Evolutionary conservation across 2,329 filamentous ascomycete genomes (phyloP).

Genomic region (Sporothrix curviconia): DNA sequence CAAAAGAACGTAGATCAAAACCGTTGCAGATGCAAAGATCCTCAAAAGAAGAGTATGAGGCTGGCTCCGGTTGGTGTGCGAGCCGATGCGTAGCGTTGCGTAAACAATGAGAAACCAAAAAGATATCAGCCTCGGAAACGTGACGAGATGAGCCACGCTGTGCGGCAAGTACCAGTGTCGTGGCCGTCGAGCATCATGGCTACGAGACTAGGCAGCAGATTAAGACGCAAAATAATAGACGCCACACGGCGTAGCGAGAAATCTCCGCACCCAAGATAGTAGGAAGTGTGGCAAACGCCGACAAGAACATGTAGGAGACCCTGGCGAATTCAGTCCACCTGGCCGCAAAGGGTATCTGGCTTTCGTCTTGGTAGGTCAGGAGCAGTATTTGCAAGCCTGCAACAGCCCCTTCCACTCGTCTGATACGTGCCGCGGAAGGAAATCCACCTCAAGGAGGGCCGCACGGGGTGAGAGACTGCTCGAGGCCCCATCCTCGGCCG

Average conservation of each 20-base stretch:
- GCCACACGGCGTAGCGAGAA: constrained; percentile 49
- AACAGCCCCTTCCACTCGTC: constrained; percentile 64
- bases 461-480: background rate
- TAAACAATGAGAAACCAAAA: constrained; percentile 59
- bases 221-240: constrained; percentile 49
- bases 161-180: constrained; percentile 40
- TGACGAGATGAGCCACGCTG: constrained; percentile 42
- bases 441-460: constrained; percentile 27
- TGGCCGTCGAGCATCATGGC: constrained; percentile 43
- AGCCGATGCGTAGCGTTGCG: constrained; percentile 39
- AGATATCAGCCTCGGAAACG: constrained; percentile 49
- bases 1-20: constrained; percentile 11
- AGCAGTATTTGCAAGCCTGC: constrained; percentile 48
- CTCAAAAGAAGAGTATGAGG: constrained; percentile 18
- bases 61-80: constrained; percentile 35
- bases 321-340: constrained; percentile 48
- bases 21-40: background rate
- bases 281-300: constrained; percentile 54
- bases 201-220: constrained; percentile 47
- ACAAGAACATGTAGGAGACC: constrained; percentile 56
- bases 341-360: constrained; percentile 44
- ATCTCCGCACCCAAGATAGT: constrained; percentile 50
- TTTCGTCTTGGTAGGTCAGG: constrained; percentile 48
- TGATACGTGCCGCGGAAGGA: constrained; percentile 49
- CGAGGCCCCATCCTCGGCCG: background rate